Evolutionary conservation across 768 basidiomycete species (phyloP), one percentile per base, ranked within the genome.

Genomic region (Suillus subluteus): DNA sequence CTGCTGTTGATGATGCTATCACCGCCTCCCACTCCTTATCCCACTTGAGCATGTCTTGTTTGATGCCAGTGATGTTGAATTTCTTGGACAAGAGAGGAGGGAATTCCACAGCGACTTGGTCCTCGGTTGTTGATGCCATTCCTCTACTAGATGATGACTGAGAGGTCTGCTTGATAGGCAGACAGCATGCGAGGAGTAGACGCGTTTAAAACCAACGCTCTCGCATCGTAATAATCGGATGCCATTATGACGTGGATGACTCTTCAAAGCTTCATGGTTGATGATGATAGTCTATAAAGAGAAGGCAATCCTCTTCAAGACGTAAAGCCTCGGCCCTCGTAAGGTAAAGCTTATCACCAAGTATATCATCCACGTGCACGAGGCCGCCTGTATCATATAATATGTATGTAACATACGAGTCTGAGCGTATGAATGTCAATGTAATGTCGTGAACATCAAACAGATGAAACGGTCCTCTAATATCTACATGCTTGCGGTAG

Each of bases 21-120:
- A 52, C 66, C 40, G 68, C 68, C 46, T 73, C 69, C 69, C 72
- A 73, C 35, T 72, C 69, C 38, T 70, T 69, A 63, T 72, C 66
- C 72, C 72, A 73, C 23, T 62, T 67, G 30, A 59, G 38, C 18
- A 41, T 58, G 41, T 71, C 66, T 43, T 67, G 21, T 52, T 65
- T 64, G 58, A 70, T 37, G 35, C 35, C 11, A 5, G 64, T 44
- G 54, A 67, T 65, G 7, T 41, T n/a, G 30, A 67, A 54, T 35
- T 65, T 52, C 13, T 35, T 23, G 26, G 54, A 50, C 30, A 48
- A 64, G 40, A 64, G 13, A 8, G 62, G 55, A 32, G 11, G 59
- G n/a, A n/a, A 16, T 30, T 18, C 4, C 4, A 30, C 37, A 15
- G 37, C 18, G 15, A 11, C 7, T 15, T n/a, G 6, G 56, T 23